phyloP scores from a whole-genome alignment of 2,329 filamentous ascomycete species.

The Coniochaeta sp. region DNA sequence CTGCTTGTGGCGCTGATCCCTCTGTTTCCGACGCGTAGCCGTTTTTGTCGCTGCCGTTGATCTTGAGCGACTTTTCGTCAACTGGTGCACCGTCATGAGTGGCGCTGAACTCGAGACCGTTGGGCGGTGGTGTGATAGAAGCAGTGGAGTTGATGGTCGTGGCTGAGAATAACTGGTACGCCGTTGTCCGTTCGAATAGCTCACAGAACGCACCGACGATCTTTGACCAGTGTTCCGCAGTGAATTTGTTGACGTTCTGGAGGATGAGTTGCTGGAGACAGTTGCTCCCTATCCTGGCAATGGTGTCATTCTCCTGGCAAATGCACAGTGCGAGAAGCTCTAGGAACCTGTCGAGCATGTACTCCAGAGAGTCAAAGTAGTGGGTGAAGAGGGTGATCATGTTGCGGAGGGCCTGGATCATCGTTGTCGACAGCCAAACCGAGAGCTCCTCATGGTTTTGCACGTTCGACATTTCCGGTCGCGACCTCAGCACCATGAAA shows the following conservation, averaged over 20 bases:
- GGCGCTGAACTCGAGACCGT: conserved; percentile 44
- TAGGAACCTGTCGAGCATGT: conserved; percentile 97
- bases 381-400: conserved; percentile 99
- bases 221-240: conserved; percentile 80
- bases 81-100: conserved; percentile 28
- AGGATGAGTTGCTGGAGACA: conserved; percentile 94
- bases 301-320: conserved; percentile 97
- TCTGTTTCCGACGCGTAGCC: conserved; percentile 22
- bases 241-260: conserved; percentile 93
- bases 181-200: conserved; percentile 89
- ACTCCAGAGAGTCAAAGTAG: conserved; percentile 92
- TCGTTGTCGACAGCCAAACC: conserved; percentile 97
- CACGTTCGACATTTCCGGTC: conserved; percentile 93
- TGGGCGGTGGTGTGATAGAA: conserved; percentile 43
- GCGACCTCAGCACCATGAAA: conserved; percentile 94
- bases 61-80: conserved; percentile 53
- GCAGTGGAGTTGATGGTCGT: conserved; percentile 48
- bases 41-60: conserved; percentile 46
- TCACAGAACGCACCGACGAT: conserved; percentile 95
- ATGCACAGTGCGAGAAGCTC: conserved; percentile 93
- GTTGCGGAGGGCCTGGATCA: conserved; percentile 96
- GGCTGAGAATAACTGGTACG: conserved; percentile 92
- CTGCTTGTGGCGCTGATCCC: conserved; percentile 16
- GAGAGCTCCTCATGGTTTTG: conserved; percentile 94
- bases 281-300: conserved; percentile 95